Percentiles rank a stretch among this genome's conserved stretches.
Evolutionary conservation across 2,329 filamentous ascomycete genomes (phyloP).

Genomic region (Metarhizium rileyi): DNA sequence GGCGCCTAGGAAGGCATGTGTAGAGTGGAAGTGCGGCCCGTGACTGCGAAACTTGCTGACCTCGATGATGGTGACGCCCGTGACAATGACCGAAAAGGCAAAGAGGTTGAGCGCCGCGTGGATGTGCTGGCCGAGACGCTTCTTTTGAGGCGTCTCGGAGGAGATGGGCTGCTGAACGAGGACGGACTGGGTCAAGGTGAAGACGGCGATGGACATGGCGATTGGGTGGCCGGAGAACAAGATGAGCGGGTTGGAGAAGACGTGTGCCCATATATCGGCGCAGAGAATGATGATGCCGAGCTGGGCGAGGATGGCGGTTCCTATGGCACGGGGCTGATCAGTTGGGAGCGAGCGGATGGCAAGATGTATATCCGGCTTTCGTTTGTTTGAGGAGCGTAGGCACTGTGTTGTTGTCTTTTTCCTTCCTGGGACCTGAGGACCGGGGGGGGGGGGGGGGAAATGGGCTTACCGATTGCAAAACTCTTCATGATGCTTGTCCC

Average conservation of each 20-base stretch:
- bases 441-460: background rate
- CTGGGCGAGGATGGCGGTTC: slow-evolving; percentile 74
- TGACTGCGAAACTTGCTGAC: slow-evolving; percentile 69
- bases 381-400: too few species aligned
- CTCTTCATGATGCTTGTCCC: slow-evolving; percentile 58
- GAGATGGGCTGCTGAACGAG: slow-evolving; percentile 67
- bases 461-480: slow-evolving; percentile 54
- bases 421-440: too few species aligned
- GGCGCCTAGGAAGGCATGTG: slow-evolving; percentile 77
- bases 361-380: too few species aligned
- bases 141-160: slow-evolving; percentile 67
- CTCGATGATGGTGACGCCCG: slow-evolving; percentile 63
- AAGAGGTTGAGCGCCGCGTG: slow-evolving; percentile 65
- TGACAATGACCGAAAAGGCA: slow-evolving; percentile 49
- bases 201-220: slow-evolving; percentile 53
- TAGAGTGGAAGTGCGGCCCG: slow-evolving; percentile 65
- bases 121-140: slow-evolving; percentile 45
- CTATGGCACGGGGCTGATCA: slow-evolving; percentile 36
- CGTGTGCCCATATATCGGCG: slow-evolving; percentile 65
- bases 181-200: slow-evolving; percentile 69
- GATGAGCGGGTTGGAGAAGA: slow-evolving; percentile 61
- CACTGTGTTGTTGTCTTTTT: too few species aligned
- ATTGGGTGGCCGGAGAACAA: slow-evolving; percentile 88
- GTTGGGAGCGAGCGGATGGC: too few species aligned
- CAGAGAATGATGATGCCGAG: slow-evolving; percentile 66